Conservation (phyloP, 345 rosid genomes). For the Eucalyptus regnans region DNA sequence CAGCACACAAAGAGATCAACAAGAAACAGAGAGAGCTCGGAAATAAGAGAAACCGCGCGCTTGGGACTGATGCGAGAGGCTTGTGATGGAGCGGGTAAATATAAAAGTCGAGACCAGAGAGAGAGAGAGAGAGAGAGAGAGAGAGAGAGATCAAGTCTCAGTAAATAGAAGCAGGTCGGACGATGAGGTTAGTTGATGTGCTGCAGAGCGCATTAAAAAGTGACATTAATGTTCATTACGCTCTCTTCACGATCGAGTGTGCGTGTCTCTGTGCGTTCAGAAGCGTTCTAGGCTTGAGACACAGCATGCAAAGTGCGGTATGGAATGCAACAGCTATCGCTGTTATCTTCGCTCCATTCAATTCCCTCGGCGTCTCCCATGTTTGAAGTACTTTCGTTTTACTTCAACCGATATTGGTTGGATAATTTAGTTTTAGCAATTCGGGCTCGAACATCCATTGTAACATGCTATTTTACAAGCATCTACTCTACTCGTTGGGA, state of each 20-base stretch:
- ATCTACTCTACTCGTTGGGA: background rate
- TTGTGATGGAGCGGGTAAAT: background rate
- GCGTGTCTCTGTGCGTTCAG: background rate
- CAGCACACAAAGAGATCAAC: background rate
- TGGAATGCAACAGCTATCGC: background rate
- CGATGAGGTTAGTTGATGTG: conserved; percentile 61
- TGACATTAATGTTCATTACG: conserved; percentile 1
- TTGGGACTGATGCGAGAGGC: background rate
- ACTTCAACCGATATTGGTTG: background rate
- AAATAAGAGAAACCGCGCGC: background rate
- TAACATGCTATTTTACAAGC: background rate
- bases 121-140: conserved; percentile 5
- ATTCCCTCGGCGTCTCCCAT: background rate
- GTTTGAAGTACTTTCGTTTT: background rate
- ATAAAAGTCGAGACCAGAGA: background rate
- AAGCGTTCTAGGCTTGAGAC: background rate
- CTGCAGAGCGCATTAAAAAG: conserved; percentile 58
- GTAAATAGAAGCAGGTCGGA: conserved; percentile 66
- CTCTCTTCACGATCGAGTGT: background rate
- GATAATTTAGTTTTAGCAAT: background rate
- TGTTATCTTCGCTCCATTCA: background rate
- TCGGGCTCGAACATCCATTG: background rate
- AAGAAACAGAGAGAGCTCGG: background rate
- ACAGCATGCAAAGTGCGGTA: background rate
- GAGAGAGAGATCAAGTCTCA: conserved; percentile 3